Evolutionary conservation across 2,329 filamentous ascomycete species (phyloP), one percentile per base, ranked within the genome.

Genomic region (Pseudocercospora vitis): DNA sequence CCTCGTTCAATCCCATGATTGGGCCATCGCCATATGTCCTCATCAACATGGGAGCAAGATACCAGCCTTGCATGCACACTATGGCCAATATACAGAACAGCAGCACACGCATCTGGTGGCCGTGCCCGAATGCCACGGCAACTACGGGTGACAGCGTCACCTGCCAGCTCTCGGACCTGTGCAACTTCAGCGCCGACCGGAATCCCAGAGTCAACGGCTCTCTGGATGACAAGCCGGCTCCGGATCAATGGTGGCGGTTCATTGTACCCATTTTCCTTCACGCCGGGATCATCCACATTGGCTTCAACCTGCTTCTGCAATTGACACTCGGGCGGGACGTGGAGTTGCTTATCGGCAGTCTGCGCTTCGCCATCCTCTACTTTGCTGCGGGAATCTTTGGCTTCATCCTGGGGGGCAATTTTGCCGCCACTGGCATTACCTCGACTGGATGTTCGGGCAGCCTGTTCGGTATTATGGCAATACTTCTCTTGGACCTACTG

Each of bases 161-260:
- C n/a, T 99, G 94, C 73, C 79, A 83, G 0, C 81, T 99, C 7
- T 86, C 84, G 7, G 76, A 92, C 12, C 80, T 95, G 12, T 99
- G 94, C 71, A 91, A 91, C 23, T 94, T 96, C 65, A 79, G 79
- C 53, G 87, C 87, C 55, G 85, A 91, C 4, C 85, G 84, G 0
- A 82, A 91, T 59, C 87, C 88, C 7, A 67, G 76, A 2, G 63
- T 70, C 14, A 69, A 69, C 21, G 75, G 76, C 35, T 71, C 74
- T 37, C 67, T 81, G 48, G 79, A 83, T 63, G 78, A 85, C 55
- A 69, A 71, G 7, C 76, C 86, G 2, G 79, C 83, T 56, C 94
- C 94, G 0, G 85, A 97, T 68, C 94, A 99, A 71, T 99, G 94
- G 94, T 99, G 83, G 74, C 88, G 94, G 56, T 97, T 99, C 76